Evolutionary conservation across 139 green algal species (phyloP).

Genomic region (Limnomonas spitsbergensis): DNA sequence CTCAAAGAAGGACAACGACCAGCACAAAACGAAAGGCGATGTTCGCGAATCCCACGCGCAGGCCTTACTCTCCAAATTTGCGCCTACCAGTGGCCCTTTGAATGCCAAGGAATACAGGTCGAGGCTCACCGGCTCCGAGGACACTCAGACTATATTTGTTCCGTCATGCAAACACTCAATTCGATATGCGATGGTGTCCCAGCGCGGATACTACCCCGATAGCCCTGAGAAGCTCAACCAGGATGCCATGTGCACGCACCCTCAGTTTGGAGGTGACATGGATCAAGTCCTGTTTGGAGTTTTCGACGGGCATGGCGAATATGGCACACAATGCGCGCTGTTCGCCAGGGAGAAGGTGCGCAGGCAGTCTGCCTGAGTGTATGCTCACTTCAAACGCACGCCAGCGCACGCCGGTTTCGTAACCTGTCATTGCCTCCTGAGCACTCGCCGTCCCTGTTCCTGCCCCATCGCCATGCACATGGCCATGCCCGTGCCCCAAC

Average conservation of each 20-base stretch:
- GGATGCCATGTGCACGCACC: conserved; percentile 69
- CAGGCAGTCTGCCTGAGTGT: no score
- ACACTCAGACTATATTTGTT: conserved; percentile 40
- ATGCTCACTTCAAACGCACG: not conserved
- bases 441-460: no score
- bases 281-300: conserved; percentile 75
- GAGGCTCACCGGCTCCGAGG: conserved; percentile 47
- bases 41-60: no score
- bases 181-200: conserved; percentile 76
- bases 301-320: conserved; percentile 82
- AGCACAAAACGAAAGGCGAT: no score
- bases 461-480: conserved; percentile 7
- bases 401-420: no score
- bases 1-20: no score
- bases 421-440: no score
- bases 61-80: no score
- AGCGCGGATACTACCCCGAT: conserved; percentile 89
- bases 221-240: conserved; percentile 85
- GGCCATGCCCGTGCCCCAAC: not conserved
- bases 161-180: conserved; percentile 52
- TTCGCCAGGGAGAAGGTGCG: conserved; percentile 80
- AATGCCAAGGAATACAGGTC: conserved; percentile 58
- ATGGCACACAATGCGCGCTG: conserved; percentile 64
- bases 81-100: conserved; percentile 47
- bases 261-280: conserved; percentile 60